Percentiles rank a stretch among this genome's conserved stretches.
These are phyloP conservation scores for Cyberlindnera subsufficiens DNA, from an alignment of 805 yeast genomes.

Conservation along the genomic window DNA sequence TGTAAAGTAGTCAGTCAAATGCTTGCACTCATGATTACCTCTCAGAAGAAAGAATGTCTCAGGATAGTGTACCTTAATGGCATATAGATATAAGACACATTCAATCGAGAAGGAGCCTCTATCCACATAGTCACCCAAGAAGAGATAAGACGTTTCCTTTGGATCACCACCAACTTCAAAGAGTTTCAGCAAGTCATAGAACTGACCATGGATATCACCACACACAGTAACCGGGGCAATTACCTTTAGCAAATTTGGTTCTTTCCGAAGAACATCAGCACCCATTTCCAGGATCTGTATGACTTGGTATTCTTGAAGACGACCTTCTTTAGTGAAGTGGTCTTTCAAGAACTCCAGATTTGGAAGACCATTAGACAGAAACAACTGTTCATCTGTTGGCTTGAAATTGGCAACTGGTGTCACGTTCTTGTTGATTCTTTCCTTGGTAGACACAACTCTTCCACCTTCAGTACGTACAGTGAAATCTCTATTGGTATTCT, in stretches of 20 bases:
- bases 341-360: constrained; percentile 62
- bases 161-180: constrained; percentile 95
- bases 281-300: constrained; percentile 60
- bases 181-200: constrained; percentile 79
- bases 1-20: constrained; percentile 89
- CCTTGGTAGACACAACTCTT: constrained; percentile 39
- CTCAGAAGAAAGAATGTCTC: constrained; percentile 72
- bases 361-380: constrained; percentile 58
- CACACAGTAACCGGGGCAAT: constrained; percentile 95
- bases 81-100: constrained; percentile 66
- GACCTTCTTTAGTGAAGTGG: constrained; percentile 78
- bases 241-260: constrained; percentile 74
- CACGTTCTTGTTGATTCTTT: constrained; percentile 46
- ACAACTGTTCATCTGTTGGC: constrained; percentile 69
- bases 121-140: constrained; percentile 93
- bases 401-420: constrained; percentile 57
- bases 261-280: constrained; percentile 53
- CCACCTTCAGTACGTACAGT: constrained; percentile 47
- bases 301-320: constrained; percentile 68
- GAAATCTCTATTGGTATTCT: constrained; percentile 24
- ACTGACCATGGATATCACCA: constrained; percentile 98
- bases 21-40: constrained; percentile 94
- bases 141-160: constrained; percentile 64
- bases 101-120: constrained; percentile 90
- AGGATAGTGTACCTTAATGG: constrained; percentile 74